Conservation (phyloP, 805 yeast species). For the Saccharomycopsis sp. region DNA sequence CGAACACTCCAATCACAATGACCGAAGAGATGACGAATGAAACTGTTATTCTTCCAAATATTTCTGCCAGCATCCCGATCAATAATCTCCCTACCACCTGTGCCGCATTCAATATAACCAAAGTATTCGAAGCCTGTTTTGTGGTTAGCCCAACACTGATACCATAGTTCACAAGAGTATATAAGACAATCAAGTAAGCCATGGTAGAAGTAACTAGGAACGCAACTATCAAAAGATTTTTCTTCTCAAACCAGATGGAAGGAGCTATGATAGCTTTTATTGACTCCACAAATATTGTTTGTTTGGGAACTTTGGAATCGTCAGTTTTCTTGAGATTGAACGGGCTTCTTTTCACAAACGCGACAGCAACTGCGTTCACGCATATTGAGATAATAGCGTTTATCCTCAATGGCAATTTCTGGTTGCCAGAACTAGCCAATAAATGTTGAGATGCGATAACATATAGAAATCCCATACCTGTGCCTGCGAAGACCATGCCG, state of each 20-base stretch:
- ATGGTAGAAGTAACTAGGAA: constrained; percentile 34
- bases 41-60: constrained; percentile 40
- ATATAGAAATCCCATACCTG: constrained; percentile 43
- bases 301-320: constrained; percentile 15
- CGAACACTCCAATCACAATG: constrained; percentile 34
- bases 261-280: constrained; percentile 32
- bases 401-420: constrained; percentile 42
- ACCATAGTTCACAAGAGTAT: constrained; percentile 42
- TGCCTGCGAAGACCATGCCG: constrained; percentile 44
- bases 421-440: constrained; percentile 35
- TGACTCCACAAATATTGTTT: constrained; percentile 23
- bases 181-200: constrained; percentile 39
- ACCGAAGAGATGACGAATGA: constrained; percentile 33
- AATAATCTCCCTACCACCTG: constrained; percentile 45
- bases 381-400: constrained; percentile 36
- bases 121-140: constrained; percentile 38
- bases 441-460: constrained; percentile 37
- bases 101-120: constrained; percentile 40
- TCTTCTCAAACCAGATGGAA: constrained; percentile 25
- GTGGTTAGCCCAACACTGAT: constrained; percentile 40
- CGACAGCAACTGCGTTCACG: constrained; percentile 33
- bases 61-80: constrained; percentile 41
- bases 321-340: constrained; percentile 22
- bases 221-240: constrained; percentile 31
- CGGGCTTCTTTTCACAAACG: constrained; percentile 41